Evolutionary conservation across 2,329 filamentous ascomycete species (phyloP).

Genomic region (Berkeleyomyces rouxiae): DNA sequence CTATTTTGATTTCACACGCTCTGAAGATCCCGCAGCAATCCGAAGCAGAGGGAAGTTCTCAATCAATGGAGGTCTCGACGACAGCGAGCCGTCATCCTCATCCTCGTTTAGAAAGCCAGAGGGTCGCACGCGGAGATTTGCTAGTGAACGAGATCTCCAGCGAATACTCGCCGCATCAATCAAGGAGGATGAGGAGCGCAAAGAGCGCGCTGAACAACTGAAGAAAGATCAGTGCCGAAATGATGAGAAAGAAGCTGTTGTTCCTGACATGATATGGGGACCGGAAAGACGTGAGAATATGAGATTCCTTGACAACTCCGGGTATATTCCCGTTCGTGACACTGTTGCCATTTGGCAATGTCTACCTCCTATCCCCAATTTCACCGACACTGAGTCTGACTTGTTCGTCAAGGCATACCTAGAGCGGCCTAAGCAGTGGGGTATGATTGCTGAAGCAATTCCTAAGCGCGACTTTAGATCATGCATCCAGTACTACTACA

Average conservation of each 20-base stretch:
- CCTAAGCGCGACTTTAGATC: constrained; percentile 55
- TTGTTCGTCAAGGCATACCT: constrained; percentile 60
- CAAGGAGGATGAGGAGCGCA: constrained; percentile 51
- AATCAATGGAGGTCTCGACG: constrained; percentile 20
- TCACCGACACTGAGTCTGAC: constrained; percentile 51
- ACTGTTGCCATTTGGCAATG: constrained; percentile 57
- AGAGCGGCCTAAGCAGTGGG: constrained; percentile 69
- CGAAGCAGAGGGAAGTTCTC: constrained; percentile 40
- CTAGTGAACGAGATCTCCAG: constrained; percentile 58
- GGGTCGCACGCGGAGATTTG: constrained; percentile 39
- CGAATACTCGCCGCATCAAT: constrained; percentile 56
- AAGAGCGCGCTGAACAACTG: constrained; percentile 47
- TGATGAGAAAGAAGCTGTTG: constrained; percentile 53
- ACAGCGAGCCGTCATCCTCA: constrained; percentile 16
- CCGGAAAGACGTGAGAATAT: constrained; percentile 40
- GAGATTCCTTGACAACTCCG: constrained; percentile 48
- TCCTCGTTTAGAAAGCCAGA: constrained; percentile 33
- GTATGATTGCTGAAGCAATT: constrained; percentile 53
- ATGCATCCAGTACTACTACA: constrained; percentile 75
- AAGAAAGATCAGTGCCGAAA: constrained; percentile 55
- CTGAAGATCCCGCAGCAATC: constrained; percentile 35
- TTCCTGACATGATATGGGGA: constrained; percentile 53
- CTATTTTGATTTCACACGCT: constrained; percentile 40
- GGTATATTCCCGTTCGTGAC: constrained; percentile 45
- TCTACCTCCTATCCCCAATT: constrained; percentile 57